These are phyloP conservation scores for Backusella tarrabulga DNA, from an alignment of 192 early-diverging fungal genomes.

Conservation along the genomic window DNA sequence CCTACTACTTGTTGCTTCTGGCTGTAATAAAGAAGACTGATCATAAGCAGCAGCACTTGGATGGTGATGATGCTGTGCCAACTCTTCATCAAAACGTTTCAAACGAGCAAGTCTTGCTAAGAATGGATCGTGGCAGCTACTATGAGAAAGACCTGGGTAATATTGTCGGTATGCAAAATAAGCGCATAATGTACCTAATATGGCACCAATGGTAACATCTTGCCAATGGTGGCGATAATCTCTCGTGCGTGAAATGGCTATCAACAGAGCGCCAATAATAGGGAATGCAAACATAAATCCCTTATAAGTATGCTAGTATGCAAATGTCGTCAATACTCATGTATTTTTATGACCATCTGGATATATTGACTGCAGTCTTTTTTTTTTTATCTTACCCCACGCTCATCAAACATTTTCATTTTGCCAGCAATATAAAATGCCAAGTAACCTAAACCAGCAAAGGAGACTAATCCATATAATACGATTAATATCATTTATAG, in stretches of 20 bases:
- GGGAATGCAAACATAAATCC: conserved; percentile 54
- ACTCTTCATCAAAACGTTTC: neutral
- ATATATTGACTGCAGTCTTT: neutral
- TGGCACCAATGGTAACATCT: conserved; percentile 63
- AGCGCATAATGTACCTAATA: conserved; percentile 56
- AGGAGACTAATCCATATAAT: conserved; percentile 45
- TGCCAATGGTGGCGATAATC: conserved; percentile 68
- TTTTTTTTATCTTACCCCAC: conserved; percentile 28
- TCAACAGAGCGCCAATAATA: conserved; percentile 41
- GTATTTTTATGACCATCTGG: too few relatives aligned
- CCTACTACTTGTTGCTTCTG: neutral
- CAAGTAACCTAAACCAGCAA: conserved; percentile 70
- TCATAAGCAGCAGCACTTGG: neutral
- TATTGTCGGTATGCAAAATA: conserved; percentile 65
- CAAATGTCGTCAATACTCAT: neutral
- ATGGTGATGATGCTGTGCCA: neutral
- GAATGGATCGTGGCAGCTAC: neutral
- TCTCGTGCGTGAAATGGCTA: conserved; percentile 57
- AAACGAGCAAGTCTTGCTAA: conserved; percentile 9
- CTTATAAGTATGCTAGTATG: conserved; percentile 58
- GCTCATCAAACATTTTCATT: conserved; percentile 66
- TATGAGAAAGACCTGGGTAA: conserved; percentile 46
- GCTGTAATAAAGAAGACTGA: neutral
- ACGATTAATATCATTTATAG: neutral
- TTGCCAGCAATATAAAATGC: conserved; percentile 73